These are phyloP conservation scores for Teunomyces kruisii DNA, from an alignment of 805 yeast genomes.

Conservation along the genomic window DNA sequence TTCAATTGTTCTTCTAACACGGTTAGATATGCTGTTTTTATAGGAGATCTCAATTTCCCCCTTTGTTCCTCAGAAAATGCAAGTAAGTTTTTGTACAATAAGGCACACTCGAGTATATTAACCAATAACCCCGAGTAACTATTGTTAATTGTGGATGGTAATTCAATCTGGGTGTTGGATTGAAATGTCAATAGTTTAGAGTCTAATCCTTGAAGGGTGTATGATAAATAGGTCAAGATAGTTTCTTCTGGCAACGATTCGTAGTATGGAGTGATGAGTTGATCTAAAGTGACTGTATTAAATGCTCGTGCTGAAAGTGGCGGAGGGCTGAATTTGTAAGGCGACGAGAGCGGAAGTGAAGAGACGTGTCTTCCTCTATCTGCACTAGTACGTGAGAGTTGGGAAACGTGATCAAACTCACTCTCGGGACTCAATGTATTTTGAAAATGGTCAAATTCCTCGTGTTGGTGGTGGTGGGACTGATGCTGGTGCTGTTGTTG, in stretches of 20 bases:
- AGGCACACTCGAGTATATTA: slow-evolving; percentile 66
- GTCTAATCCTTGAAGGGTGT: slow-evolving; percentile 60
- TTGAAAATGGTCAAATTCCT: neutral
- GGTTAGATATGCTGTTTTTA: slow-evolving; percentile 60
- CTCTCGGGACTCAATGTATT: slow-evolving; percentile 5
- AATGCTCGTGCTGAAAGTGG: slow-evolving; percentile 8
- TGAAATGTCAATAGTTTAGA: slow-evolving; percentile 52
- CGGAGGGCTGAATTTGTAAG: slow-evolving; percentile 10
- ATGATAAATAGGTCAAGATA: slow-evolving; percentile 37
- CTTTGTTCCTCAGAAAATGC: slow-evolving; percentile 23
- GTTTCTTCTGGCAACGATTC: slow-evolving; percentile 28
- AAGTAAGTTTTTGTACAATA: slow-evolving; percentile 55
- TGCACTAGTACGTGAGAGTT: neutral
- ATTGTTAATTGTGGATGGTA: slow-evolving; percentile 56
- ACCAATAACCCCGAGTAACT: slow-evolving; percentile 58
- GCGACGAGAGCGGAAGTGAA: slow-evolving; percentile 11
- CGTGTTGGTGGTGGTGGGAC: too few species aligned
- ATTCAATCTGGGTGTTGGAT: slow-evolving; percentile 26
- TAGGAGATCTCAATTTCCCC: slow-evolving; percentile 43
- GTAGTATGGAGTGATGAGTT: slow-evolving; percentile 26
- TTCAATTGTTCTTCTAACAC: slow-evolving; percentile 42
- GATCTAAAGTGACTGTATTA: slow-evolving; percentile 8
- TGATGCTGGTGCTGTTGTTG: too few species aligned
- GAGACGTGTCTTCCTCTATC: neutral
- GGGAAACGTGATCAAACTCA: slow-evolving; percentile 1